phyloP scores from a whole-genome alignment of 805 yeast species.

The Teunomyces gatunensis region DNA sequence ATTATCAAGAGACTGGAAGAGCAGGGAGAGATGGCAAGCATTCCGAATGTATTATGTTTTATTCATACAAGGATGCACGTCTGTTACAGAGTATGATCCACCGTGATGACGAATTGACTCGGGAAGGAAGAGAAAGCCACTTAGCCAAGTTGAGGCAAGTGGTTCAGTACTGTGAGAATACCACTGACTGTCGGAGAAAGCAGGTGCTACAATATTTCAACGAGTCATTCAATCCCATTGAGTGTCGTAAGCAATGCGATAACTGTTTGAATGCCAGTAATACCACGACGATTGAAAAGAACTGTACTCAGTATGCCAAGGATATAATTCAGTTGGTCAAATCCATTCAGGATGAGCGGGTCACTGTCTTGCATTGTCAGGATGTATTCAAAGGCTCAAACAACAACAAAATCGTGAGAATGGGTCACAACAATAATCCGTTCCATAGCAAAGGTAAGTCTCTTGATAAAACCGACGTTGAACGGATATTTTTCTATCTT shows the following conservation, averaged over 20 bases:
- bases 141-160: conserved; percentile 75
- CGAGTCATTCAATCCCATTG: conserved; percentile 66
- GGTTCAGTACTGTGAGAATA: conserved; percentile 86
- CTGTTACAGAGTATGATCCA: conserved; percentile 73
- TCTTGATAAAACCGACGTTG: conserved; percentile 66
- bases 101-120: conserved; percentile 65
- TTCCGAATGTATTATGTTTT: conserved; percentile 82
- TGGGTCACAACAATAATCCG: conserved; percentile 60
- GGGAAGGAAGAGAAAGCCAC: conserved; percentile 70
- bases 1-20: conserved; percentile 97
- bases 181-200: conserved; percentile 83
- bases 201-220: conserved; percentile 89
- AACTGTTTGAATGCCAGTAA: conserved; percentile 58
- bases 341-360: conserved; percentile 52
- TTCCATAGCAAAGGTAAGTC: conserved; percentile 70
- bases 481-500: conserved; percentile 78
- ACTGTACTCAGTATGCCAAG: conserved; percentile 65
- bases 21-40: conserved; percentile 94
- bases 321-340: conserved; percentile 60
- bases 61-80: conserved; percentile 76
- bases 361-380: conserved; percentile 77
- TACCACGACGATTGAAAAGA: conserved; percentile 49
- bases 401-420: conserved; percentile 54
- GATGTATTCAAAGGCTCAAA: conserved; percentile 79
- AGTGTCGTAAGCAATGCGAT: conserved; percentile 78